Evolutionary conservation across 208 protist species (phyloP).

Genomic region (Blastocrithidia nonstop): DNA sequence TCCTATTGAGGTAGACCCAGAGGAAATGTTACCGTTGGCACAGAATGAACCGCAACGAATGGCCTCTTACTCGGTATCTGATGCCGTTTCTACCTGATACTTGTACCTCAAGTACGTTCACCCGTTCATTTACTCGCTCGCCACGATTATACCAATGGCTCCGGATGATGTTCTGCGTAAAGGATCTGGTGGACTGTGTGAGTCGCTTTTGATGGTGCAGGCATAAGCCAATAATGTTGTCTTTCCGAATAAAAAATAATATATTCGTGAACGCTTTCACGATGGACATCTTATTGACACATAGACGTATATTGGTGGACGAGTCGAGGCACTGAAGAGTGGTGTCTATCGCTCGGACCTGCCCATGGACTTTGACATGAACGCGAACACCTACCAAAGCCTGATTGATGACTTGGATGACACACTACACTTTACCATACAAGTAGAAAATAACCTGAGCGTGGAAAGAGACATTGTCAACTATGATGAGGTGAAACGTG

Average conservation of each 20-base stretch:
- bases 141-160: slow-evolving; percentile 98
- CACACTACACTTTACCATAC: slow-evolving; percentile 83
- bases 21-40: slow-evolving; percentile 98
- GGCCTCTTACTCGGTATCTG: slow-evolving; percentile 99
- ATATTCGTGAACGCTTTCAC: slow-evolving; percentile 82
- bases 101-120: slow-evolving; percentile 99
- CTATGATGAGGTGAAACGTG: slow-evolving; percentile 69
- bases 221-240: slow-evolving; percentile 96
- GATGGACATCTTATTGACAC: slow-evolving; percentile 97
- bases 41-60: slow-evolving; percentile 90
- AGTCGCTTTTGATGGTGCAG: slow-evolving; percentile 97
- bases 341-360: slow-evolving; percentile 97
- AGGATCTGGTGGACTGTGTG: slow-evolving; percentile 98
- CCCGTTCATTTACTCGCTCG: slow-evolving; percentile 99
- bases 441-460: slow-evolving; percentile 74
- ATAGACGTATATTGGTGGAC: slow-evolving; percentile 98
- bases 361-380: slow-evolving; percentile 87
- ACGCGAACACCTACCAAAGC: slow-evolving; percentile 81
- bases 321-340: slow-evolving; percentile 89
- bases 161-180: slow-evolving; percentile 98
- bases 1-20: slow-evolving; percentile 98
- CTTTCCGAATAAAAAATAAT: slow-evolving; percentile 98
- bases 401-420: slow-evolving; percentile 91
- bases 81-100: slow-evolving; percentile 99
- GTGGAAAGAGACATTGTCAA: slow-evolving; percentile 91